Evolutionary conservation across 176 grass and related monocot genomes (phyloP).

Genomic region (Avena insularis): DNA sequence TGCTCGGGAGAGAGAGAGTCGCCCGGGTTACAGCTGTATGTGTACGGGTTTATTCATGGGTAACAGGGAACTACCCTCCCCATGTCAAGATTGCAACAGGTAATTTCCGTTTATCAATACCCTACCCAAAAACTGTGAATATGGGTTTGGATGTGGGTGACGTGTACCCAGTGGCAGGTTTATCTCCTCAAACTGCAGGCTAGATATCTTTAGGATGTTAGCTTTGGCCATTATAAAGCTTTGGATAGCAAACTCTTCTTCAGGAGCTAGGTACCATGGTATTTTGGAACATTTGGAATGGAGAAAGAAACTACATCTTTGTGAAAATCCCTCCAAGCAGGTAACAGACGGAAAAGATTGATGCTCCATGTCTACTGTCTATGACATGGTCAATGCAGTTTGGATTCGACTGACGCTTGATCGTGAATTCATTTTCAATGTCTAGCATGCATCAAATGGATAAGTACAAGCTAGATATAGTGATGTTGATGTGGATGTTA

Average conservation of each 20-base stretch:
- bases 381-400: slow-evolving; percentile 14
- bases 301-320: background rate
- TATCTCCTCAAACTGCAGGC: background rate
- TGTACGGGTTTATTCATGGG: no score
- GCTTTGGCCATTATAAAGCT: background rate
- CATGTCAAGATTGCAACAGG: no score
- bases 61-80: no score
- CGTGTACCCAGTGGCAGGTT: no score
- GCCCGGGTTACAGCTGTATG: no score
- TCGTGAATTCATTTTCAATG: background rate
- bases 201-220: slow-evolving; percentile 9
- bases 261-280: slow-evolving; percentile 2
- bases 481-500: background rate
- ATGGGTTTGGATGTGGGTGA: no score
- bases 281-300: background rate
- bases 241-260: background rate
- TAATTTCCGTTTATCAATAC: no score
- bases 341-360: background rate
- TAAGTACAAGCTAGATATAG: background rate
- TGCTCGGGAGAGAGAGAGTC: no score
- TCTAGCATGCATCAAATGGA: background rate
- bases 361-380: background rate
- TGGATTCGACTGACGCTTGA: background rate
- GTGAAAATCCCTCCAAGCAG: background rate
- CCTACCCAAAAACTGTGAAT: no score